phyloP scores from a whole-genome alignment of 768 basidiomycete genomes.

The Boletus fagicola region DNA sequence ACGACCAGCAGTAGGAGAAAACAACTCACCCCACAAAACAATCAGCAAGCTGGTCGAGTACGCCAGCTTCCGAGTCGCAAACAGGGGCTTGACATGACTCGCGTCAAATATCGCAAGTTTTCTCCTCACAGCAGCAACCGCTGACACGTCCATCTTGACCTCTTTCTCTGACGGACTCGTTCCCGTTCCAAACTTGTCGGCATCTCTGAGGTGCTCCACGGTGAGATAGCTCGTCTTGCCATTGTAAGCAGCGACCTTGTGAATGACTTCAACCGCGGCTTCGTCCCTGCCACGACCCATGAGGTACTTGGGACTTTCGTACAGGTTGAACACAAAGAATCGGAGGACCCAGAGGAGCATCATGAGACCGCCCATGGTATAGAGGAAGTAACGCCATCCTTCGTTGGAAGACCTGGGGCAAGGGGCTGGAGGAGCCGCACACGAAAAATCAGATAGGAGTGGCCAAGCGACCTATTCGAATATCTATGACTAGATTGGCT shows the following conservation, averaged over 20 bases:
- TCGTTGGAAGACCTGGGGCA: slow-evolving; percentile 47
- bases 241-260: slow-evolving; percentile 61
- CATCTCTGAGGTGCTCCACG: slow-evolving; percentile 39
- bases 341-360: slow-evolving; percentile 59
- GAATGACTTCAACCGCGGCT: slow-evolving; percentile 59
- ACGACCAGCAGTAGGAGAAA: not conserved
- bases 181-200: slow-evolving; percentile 12
- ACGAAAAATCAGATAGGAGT: slow-evolving; percentile 67
- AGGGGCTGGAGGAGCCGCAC: slow-evolving; percentile 44
- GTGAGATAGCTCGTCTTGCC: slow-evolving; percentile 48
- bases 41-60: slow-evolving; percentile 52
- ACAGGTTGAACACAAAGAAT: slow-evolving; percentile 63
- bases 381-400: slow-evolving; percentile 80
- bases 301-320: slow-evolving; percentile 71
- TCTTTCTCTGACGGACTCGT: slow-evolving; percentile 9
- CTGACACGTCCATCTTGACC: slow-evolving; percentile 35
- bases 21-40: slow-evolving; percentile 46
- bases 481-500: not conserved
- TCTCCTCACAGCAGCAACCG: slow-evolving; percentile 38
- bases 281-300: slow-evolving; percentile 66
- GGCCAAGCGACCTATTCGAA: slow-evolving; percentile 63
- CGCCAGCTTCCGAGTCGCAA: slow-evolving; percentile 49
- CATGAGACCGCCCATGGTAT: slow-evolving; percentile 68
- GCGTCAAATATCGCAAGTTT: slow-evolving; percentile 39
- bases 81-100: slow-evolving; percentile 47